Evolutionary conservation across 2,329 filamentous ascomycete species (phyloP).

Genomic region (Pestalotiopsis sp.): DNA sequence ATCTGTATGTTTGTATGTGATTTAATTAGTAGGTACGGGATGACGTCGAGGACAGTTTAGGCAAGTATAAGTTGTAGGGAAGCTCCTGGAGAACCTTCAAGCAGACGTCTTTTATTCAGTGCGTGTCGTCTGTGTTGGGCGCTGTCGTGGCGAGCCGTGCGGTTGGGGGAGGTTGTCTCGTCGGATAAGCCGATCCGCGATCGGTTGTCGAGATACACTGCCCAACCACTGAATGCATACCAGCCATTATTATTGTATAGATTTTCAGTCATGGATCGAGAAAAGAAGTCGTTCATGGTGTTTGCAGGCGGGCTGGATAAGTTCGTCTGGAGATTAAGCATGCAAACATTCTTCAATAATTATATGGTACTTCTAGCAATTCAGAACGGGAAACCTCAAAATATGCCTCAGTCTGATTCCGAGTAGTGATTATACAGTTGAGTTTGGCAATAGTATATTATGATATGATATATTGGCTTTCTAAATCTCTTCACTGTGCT

Average conservation of each 20-base stretch:
- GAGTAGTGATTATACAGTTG: no score
- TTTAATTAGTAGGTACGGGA: slow-evolving; percentile 2
- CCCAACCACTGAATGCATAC: not conserved
- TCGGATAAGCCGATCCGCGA: slow-evolving; percentile 10
- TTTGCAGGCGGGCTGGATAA: no score
- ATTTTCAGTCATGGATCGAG: not conserved
- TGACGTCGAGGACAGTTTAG: slow-evolving; percentile 6
- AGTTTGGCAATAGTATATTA: not conserved
- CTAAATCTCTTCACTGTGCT: slow-evolving; percentile 3
- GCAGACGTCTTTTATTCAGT: slow-evolving; percentile 2
- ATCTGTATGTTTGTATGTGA: not conserved
- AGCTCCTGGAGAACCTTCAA: not conserved
- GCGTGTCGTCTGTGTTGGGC: no score
- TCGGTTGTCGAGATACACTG: not conserved
- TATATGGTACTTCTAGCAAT: no score
- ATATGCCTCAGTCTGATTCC: no score
- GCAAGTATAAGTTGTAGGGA: not conserved
- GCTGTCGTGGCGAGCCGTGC: not conserved
- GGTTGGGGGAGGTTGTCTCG: not conserved
- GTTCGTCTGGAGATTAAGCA: no score
- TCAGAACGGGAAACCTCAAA: no score
- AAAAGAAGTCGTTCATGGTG: not conserved
- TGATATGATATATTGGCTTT: not conserved
- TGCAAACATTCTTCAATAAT: no score
- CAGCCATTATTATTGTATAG: not conserved